Evolutionary conservation across 129 eudicot species (phyloP).

Genomic region (Flaveria robusta): DNA sequence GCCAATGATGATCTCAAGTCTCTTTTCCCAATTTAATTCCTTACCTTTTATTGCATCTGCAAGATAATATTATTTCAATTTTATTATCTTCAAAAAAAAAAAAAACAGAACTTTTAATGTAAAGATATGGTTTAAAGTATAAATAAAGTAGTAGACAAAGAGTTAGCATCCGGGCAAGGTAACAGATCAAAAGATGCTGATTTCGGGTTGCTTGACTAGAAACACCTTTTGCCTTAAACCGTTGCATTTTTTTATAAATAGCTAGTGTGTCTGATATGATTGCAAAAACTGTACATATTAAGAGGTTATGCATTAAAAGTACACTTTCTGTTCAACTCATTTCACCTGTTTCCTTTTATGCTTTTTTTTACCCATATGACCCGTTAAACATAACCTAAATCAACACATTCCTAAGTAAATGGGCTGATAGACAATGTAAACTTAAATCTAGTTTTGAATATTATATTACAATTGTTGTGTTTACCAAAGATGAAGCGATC

Average conservation of each 20-base stretch:
- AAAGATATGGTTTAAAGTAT: conserved; percentile 17
- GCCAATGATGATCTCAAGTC: conserved; percentile 61
- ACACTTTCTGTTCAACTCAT: neutral
- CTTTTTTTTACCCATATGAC: conserved; percentile 6
- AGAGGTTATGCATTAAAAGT: neutral
- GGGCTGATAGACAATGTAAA: neutral
- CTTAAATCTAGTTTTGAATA: conserved; percentile 6
- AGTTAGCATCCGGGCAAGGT: neutral
- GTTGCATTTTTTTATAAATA: neutral
- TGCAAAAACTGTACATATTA: neutral
- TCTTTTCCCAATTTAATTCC: conserved; percentile 72
- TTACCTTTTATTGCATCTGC: conserved; percentile 73
- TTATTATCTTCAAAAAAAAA: conserved; percentile 16
- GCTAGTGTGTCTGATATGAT: neutral
- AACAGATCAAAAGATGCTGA: neutral
- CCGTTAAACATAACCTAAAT: neutral
- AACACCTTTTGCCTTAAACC: neutral
- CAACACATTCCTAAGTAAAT: neutral
- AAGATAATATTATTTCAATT: neutral
- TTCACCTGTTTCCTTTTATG: neutral
- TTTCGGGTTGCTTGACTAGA: neutral
- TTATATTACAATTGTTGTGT: neutral
- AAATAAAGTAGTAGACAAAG: neutral
- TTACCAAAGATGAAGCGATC: conserved; percentile 77
- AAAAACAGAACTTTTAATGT: neutral